phyloP scores from a whole-genome alignment of 2,329 filamentous ascomycete genomes.

The Aspergillus bombycis region DNA sequence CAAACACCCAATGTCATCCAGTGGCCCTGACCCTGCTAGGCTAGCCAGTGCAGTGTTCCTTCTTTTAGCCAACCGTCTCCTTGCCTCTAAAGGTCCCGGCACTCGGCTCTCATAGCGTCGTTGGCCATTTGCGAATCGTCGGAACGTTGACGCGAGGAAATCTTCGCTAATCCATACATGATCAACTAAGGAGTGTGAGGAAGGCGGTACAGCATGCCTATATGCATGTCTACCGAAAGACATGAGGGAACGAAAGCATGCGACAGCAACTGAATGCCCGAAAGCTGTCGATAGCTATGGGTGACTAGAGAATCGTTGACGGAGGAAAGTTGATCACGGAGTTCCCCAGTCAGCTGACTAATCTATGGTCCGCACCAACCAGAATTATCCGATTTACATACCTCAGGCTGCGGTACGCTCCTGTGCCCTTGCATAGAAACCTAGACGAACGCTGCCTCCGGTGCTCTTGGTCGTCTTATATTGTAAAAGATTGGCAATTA shows the following conservation, averaged over 20 bases:
- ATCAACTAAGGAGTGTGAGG: constrained; percentile 32
- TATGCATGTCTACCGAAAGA: constrained; percentile 48
- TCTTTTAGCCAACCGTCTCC: constrained; percentile 58
- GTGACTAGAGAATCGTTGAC: constrained; percentile 12
- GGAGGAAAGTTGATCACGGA: constrained; percentile 8
- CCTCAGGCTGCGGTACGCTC: neutral
- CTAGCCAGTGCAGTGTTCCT: constrained; percentile 56
- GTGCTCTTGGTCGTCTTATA: neutral
- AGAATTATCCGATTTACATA: constrained; percentile 10
- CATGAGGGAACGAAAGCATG: constrained; percentile 36
- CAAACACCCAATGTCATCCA: constrained; percentile 44
- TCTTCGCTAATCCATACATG: constrained; percentile 53
- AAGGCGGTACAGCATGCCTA: constrained; percentile 39
- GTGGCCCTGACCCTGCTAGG: constrained; percentile 28
- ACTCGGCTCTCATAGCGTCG: constrained; percentile 63
- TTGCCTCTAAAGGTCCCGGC: constrained; percentile 65
- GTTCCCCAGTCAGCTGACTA: constrained; percentile 25
- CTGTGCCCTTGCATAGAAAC: neutral
- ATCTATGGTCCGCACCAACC: constrained; percentile 9
- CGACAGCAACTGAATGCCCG: constrained; percentile 26
- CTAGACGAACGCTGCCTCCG: neutral
- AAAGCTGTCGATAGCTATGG: constrained; percentile 6
- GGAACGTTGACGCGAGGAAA: constrained; percentile 51
- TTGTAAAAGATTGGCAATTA: neutral
- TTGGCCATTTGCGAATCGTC: constrained; percentile 49